Evolutionary conservation across 176 grass and related monocot genomes (phyloP).

Genomic region (Aegilops tauschii): DNA sequence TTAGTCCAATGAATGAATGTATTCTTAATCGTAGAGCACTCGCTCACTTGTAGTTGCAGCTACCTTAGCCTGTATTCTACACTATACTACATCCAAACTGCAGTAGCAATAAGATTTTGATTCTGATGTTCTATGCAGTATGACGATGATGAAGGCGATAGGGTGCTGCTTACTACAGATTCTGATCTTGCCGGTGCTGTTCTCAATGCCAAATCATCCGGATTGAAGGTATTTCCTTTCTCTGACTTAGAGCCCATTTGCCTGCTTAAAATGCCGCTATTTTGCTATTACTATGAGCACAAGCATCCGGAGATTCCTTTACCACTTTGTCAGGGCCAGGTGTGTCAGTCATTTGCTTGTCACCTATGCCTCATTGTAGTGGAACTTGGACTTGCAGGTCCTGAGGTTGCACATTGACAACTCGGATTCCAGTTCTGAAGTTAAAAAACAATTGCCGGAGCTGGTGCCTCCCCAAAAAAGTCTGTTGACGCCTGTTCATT

Average conservation of each 20-base stretch:
- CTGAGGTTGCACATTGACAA: conserved; percentile 77
- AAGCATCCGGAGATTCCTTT: neutral
- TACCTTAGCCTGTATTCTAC: neutral
- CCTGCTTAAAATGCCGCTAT: neutral
- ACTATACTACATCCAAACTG: neutral
- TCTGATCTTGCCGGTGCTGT: conserved; percentile 75
- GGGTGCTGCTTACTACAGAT: conserved; percentile 70
- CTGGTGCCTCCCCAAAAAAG: conserved; percentile 22
- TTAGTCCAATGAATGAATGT: neutral
- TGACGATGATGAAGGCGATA: conserved; percentile 95
- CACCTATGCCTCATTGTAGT: conserved; percentile 5
- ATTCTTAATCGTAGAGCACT: neutral
- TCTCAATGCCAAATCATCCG: conserved; percentile 60
- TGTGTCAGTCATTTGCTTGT: conserved; percentile 20
- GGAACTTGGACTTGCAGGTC: conserved; percentile 50
- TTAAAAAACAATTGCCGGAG: conserved; percentile 20
- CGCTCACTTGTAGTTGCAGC: neutral
- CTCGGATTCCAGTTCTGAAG: conserved; percentile 39
- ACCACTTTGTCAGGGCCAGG: neutral
- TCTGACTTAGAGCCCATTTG: neutral
- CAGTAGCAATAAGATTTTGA: conserved; percentile 3
- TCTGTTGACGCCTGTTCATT: conserved; percentile 30
- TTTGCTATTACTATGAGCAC: neutral
- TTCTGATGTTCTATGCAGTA: conserved; percentile 54
- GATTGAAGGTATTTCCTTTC: conserved; percentile 64